Percentiles rank a stretch among this genome's conserved stretches.
Conservation (phyloP, 352 stramenopile genomes). For the Pythium rishiriense region DNA sequence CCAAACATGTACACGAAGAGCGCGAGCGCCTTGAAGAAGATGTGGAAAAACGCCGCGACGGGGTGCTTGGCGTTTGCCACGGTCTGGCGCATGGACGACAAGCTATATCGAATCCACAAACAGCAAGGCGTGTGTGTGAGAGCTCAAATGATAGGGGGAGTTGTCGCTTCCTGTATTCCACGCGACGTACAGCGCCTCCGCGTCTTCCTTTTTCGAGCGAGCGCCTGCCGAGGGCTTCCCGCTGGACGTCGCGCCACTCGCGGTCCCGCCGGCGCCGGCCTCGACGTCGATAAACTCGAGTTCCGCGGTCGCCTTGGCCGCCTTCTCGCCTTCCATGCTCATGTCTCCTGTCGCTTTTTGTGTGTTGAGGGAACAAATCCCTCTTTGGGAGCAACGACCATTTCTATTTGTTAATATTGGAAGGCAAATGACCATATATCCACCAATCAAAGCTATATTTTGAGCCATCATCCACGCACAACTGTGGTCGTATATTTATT, state of each 20-base stretch:
- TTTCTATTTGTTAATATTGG: slow-evolving; percentile 18
- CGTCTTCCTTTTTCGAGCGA: slow-evolving; percentile 40
- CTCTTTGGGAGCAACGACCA: slow-evolving; percentile 6
- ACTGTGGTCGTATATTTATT: slow-evolving; percentile 37
- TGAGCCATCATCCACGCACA: too few relatives aligned
- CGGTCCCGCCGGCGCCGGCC: slow-evolving; percentile 13
- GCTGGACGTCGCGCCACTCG: slow-evolving; percentile 7
- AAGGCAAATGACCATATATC: background rate
- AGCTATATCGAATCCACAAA: slow-evolving; percentile 27
- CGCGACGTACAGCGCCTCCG: slow-evolving; percentile 68
- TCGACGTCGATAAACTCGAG: slow-evolving; percentile 85
- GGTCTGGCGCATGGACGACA: slow-evolving; percentile 69
- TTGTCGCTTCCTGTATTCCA: too few relatives aligned
- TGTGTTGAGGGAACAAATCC: too few relatives aligned
- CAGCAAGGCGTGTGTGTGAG: background rate
- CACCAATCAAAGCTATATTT: slow-evolving; percentile 12
- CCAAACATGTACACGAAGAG: slow-evolving; percentile 95
- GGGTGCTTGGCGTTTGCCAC: slow-evolving; percentile 90
- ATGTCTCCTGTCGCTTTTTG: background rate
- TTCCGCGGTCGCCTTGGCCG: slow-evolving; percentile 62
- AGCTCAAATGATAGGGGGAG: background rate
- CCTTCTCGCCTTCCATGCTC: slow-evolving; percentile 51
- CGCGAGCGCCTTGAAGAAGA: slow-evolving; percentile 95
- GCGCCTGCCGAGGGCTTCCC: slow-evolving; percentile 18
- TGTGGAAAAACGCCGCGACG: slow-evolving; percentile 94